These are phyloP conservation scores for Paramyrothecium sp. DNA, from an alignment of 2,329 filamentous ascomycete genomes.

Conservation along the genomic window DNA sequence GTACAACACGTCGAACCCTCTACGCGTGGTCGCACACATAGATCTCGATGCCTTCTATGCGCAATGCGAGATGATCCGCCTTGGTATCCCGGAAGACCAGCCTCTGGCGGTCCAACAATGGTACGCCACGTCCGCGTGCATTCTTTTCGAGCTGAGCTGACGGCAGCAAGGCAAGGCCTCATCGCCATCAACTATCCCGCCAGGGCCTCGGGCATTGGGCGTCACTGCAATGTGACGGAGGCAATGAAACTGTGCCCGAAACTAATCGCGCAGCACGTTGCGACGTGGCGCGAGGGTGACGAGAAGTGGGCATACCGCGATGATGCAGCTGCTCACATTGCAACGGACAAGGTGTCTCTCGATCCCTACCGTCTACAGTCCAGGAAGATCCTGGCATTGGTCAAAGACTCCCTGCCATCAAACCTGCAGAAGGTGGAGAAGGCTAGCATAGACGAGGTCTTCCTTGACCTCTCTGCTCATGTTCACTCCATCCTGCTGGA, in stretches of 20 bases:
- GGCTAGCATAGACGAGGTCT: constrained; percentile 93
- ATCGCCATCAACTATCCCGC: constrained; percentile 97
- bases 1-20: constrained; percentile 69
- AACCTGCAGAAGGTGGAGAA: constrained; percentile 79
- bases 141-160: constrained; percentile 11
- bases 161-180: constrained; percentile 67
- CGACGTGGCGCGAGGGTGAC: constrained; percentile 91
- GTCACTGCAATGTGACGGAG: constrained; percentile 77
- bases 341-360: constrained; percentile 87
- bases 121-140: constrained; percentile 37
- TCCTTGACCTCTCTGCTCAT: constrained; percentile 85
- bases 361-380: constrained; percentile 89
- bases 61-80: constrained; percentile 90
- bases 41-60: constrained; percentile 98
- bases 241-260: constrained; percentile 84
- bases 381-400: constrained; percentile 73
- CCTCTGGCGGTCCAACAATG: constrained; percentile 95
- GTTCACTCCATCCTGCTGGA: constrained; percentile 73
- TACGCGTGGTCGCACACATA: constrained; percentile 86
- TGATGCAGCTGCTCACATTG: constrained; percentile 76
- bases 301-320: constrained; percentile 88
- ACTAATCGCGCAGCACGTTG: constrained; percentile 86
- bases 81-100: constrained; percentile 69
- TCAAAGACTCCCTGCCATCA: constrained; percentile 70
- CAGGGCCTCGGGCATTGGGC: constrained; percentile 72